A percentile compares a stretch with the other conserved stretches of the same genome.
These are phyloP conservation scores for Viola pubescens DNA, from an alignment of 441 rosid species.

Conservation along the genomic window DNA sequence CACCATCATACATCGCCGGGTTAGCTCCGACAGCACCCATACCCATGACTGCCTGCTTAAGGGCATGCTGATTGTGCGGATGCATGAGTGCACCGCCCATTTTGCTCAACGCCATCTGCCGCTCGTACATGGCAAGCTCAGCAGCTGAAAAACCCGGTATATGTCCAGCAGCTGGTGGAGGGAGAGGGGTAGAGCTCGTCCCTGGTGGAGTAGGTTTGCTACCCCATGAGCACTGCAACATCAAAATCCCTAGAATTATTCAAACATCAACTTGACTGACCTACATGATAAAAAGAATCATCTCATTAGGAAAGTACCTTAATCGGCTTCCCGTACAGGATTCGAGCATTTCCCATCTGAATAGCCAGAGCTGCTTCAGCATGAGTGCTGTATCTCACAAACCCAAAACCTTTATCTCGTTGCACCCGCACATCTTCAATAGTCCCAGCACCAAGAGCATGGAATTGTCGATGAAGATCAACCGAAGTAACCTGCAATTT, in stretches of 20 bases:
- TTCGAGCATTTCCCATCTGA: constrained; percentile 64
- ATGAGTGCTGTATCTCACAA: constrained; percentile 67
- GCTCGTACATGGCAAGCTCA: constrained; percentile 46
- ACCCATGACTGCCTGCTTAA: constrained; percentile 58
- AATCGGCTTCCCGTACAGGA: constrained; percentile 58
- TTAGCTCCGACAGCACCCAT: constrained; percentile 48
- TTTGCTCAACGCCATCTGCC: constrained; percentile 57
- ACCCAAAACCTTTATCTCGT: constrained; percentile 81
- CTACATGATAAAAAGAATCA: not conserved
- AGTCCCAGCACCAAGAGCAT: constrained; percentile 54
- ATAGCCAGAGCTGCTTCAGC: constrained; percentile 75
- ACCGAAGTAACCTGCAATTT: constrained; percentile 55
- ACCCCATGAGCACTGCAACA: constrained; percentile 81
- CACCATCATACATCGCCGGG: constrained; percentile 60
- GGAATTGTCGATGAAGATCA: constrained; percentile 63
- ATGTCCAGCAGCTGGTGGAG: constrained; percentile 45
- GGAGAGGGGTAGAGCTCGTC: constrained; percentile 58
- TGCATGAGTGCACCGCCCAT: constrained; percentile 53
- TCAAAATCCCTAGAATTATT: not conserved
- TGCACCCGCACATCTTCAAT: constrained; percentile 83
- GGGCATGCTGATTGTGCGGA: constrained; percentile 59
- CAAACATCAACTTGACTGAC: constrained; percentile 1
- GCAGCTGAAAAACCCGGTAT: constrained; percentile 42
- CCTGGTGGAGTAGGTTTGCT: constrained; percentile 81
- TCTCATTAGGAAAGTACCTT: constrained; percentile 33